A percentile compares a stretch with the other conserved stretches of the same genome.
These are phyloP conservation scores for Fomitopsis betulina DNA, from an alignment of 1,284 basidiomycete species.

Conservation along the genomic window DNA sequence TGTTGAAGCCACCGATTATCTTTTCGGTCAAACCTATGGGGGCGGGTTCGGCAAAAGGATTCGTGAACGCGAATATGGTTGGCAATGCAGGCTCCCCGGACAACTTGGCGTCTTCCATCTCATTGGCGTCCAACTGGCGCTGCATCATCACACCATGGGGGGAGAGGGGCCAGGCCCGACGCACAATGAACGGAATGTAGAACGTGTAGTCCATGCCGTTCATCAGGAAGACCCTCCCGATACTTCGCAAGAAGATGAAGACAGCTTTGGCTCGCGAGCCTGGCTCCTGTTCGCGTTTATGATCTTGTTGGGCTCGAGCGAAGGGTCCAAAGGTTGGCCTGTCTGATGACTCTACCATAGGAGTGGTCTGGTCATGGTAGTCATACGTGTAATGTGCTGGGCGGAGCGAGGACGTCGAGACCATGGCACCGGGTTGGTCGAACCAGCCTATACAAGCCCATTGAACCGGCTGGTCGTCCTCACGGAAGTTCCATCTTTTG, in stretches of 20 bases:
- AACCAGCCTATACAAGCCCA: conserved; percentile 76
- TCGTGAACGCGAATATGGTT: conserved; percentile 73
- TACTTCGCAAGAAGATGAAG: conserved; percentile 75
- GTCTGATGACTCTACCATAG: conserved; percentile 22
- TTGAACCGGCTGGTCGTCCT: conserved; percentile 68
- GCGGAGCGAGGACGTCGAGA: conserved; percentile 21
- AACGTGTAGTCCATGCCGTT: conserved; percentile 77
- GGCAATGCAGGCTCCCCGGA: conserved; percentile 64
- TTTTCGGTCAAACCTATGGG: conserved; percentile 60
- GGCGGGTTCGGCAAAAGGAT: conserved; percentile 72
- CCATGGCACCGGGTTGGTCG: conserved; percentile 38
- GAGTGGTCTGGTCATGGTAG: conserved; percentile 30
- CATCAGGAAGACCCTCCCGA: conserved; percentile 69
- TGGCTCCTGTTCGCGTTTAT: conserved; percentile 24
- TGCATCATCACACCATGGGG: conserved; percentile 78
- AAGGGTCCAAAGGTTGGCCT: conserved; percentile 59
- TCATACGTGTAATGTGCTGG: conserved; percentile 34
- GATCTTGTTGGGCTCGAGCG: conserved; percentile 24
- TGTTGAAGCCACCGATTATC: conserved; percentile 44
- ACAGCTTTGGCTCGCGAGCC: conserved; percentile 48
- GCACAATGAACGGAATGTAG: conserved; percentile 78
- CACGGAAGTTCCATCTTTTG: conserved; percentile 71
- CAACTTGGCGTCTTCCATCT: conserved; percentile 60
- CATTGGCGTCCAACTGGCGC: conserved; percentile 61
- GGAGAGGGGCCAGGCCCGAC: conserved; percentile 72